Evolutionary conservation across 495 filamentous ascomycete genomes (phyloP).

Genomic region (Xylaria scruposa): DNA sequence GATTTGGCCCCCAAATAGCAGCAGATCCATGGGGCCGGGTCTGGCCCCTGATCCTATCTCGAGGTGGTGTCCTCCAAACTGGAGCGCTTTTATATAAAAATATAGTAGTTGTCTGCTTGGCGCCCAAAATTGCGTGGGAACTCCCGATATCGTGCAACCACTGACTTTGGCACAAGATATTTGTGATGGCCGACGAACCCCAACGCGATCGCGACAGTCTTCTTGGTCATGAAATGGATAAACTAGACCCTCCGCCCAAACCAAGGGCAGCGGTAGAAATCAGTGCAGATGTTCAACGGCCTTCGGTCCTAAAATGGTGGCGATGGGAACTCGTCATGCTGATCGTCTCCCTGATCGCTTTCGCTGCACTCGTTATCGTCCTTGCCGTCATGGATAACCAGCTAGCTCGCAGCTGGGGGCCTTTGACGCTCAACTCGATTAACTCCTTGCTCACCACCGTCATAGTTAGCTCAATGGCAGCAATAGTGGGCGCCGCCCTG

Average conservation of each 20-base stretch:
- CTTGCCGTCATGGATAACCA: not conserved
- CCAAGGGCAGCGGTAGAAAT: not conserved
- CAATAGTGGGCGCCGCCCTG: slow-evolving; percentile 4
- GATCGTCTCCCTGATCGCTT: slow-evolving; percentile 1
- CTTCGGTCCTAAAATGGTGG: not conserved
- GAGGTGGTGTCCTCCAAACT: not conserved
- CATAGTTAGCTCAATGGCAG: not conserved
- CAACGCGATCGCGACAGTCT: slow-evolving; percentile 4
- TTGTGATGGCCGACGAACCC: not conserved
- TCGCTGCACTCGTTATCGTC: not conserved
- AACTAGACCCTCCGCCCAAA: not conserved
- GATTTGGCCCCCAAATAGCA: not conserved
- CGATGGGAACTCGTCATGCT: not conserved
- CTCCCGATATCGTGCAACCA: not conserved
- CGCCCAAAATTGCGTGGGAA: not conserved
- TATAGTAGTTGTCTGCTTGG: not conserved
- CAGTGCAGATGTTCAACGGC: not conserved
- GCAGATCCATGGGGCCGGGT: not conserved
- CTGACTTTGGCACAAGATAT: not conserved
- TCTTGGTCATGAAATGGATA: slow-evolving; percentile 1
- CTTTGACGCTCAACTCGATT: slow-evolving; percentile 1
- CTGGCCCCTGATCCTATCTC: not conserved
- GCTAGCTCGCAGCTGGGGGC: not conserved
- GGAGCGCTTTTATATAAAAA: not conserved
- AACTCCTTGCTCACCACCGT: not conserved